Conservation (phyloP, 495 filamentous ascomycete genomes). For the Eremomyces bilateralis region DNA sequence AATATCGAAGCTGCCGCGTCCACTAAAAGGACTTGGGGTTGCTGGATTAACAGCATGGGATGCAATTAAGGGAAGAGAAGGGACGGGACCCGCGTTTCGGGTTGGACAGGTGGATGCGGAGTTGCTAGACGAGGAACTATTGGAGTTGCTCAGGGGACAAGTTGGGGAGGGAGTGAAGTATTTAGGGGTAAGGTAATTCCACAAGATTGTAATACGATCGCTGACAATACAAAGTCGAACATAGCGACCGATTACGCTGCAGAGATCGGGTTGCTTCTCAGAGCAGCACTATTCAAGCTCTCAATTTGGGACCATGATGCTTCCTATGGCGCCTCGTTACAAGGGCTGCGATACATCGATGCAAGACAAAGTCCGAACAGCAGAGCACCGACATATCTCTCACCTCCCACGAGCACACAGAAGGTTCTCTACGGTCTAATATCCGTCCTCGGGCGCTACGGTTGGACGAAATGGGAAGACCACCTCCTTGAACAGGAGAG, state of each 20-base stretch:
- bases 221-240: conserved; percentile 24
- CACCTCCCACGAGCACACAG: conserved; percentile 48
- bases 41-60: conserved; percentile 44
- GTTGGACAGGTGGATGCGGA: conserved; percentile 96
- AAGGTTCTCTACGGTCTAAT: conserved; percentile 66
- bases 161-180: conserved; percentile 80
- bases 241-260: conserved; percentile 61
- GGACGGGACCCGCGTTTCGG: conserved; percentile 65
- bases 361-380: conserved; percentile 26
- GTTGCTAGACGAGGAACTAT: conserved; percentile 80
- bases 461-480: conserved; percentile 76
- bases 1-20: conserved; percentile 37
- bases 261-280: conserved; percentile 57
- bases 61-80: conserved; percentile 47
- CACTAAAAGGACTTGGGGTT: conserved; percentile 34
- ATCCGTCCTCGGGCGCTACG: conserved; percentile 72
- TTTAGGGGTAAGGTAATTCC: conserved; percentile 41
- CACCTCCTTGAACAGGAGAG: conserved; percentile 58
- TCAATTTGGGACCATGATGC: conserved; percentile 92
- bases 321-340: conserved; percentile 80
- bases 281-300: conserved; percentile 75
- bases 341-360: conserved; percentile 78
- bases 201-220: too few species aligned
- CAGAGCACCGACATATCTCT: conserved; percentile 21
- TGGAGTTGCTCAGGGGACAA: conserved; percentile 66